Evolutionary conservation across 352 stramenopile genomes (phyloP).

Genomic region (Pythium aquatile): DNA sequence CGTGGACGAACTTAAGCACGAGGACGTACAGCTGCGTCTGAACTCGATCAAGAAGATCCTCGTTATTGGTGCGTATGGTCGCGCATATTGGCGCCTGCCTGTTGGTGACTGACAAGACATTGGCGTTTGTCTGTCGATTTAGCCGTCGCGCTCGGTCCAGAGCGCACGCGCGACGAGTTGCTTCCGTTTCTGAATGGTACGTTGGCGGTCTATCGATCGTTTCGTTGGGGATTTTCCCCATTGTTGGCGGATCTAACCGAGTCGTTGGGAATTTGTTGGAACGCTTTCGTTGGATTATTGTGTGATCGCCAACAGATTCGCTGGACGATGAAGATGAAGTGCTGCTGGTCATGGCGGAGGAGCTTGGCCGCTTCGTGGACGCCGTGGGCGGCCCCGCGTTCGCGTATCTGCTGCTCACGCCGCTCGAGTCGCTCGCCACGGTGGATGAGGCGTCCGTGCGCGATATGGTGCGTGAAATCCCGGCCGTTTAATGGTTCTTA

Average conservation of each 20-base stretch:
- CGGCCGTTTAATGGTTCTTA: background rate
- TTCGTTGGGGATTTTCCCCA: background rate
- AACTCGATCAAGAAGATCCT: slow-evolving; percentile 91
- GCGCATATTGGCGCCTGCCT: background rate
- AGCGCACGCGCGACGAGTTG: slow-evolving; percentile 93
- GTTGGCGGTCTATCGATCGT: background rate
- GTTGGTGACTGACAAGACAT: background rate
- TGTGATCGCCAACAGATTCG: slow-evolving; percentile 68
- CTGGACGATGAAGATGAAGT: slow-evolving; percentile 98
- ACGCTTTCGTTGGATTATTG: background rate
- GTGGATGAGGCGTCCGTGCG: slow-evolving; percentile 96
- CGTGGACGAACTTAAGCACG: slow-evolving; percentile 91
- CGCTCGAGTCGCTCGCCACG: slow-evolving; percentile 92
- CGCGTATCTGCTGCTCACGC: slow-evolving; percentile 90
- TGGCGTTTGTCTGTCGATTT: background rate
- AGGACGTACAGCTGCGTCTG: slow-evolving; percentile 90
- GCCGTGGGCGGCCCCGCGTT: slow-evolving; percentile 89
- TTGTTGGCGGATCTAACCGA: background rate
- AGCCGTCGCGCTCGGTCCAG: slow-evolving; percentile 87
- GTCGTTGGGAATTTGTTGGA: background rate
- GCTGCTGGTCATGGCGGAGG: slow-evolving; percentile 92
- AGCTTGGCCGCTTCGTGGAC: slow-evolving; percentile 89
- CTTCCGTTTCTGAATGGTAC: slow-evolving; percentile 96
- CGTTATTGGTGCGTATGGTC: slow-evolving; percentile 69
- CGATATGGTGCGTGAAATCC: slow-evolving; percentile 56